Base-by-base conservation (phyloP, 169 alveolate genomes). In the Eimeria falciformis region DNA sequence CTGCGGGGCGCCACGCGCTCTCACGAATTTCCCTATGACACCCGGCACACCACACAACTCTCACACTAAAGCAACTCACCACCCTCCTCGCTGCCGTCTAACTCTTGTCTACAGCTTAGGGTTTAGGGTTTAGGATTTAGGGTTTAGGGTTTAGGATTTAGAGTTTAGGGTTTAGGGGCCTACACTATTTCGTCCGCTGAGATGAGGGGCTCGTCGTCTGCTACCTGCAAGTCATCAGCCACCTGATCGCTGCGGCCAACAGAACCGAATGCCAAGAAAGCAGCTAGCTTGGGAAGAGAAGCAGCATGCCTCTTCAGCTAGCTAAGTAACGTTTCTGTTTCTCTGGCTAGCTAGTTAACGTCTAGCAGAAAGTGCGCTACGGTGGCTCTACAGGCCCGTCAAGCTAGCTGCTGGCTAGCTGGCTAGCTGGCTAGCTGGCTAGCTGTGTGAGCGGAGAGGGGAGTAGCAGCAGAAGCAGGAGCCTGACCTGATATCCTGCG, bases 1-100 rank as follows among this genome's bases (percentile, higher is more conserved):
- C 96, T 50, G 79, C 91, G 12, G 96, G 96, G 27, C 53, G 62
- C 95, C 95, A 94, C 40, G 95, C 95, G 6, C 69, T 84, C 78
- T 45, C 86, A 21, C 96, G 43, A 11, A 94, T 93, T 62, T 71
- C 93, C 27, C 94, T 90, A 37, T 7, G 82, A 37, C 33, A 7
- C 12, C 25, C 23, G 33, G 23, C 82, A 27, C 53, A 37, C 45
- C 75, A 62, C 75, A 62, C 1, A 62, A 62, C 25, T 62, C 12
- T 17, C 12, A 62, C 25, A 62, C 37, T 18, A 53, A 53, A 17
- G 65, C 65, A 53, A 53, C 21, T 53, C 65, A 53, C 1, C 0
- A n/a, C n/a, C n/a, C n/a, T n/a, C n/a, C n/a, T n/a, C n/a, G n/a
- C n/a, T n/a, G n/a, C n/a, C n/a, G n/a, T n/a, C n/a, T n/a, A n/a